phyloP scores from a whole-genome alignment of 129 eudicot species.

The Flaveria linearis region DNA sequence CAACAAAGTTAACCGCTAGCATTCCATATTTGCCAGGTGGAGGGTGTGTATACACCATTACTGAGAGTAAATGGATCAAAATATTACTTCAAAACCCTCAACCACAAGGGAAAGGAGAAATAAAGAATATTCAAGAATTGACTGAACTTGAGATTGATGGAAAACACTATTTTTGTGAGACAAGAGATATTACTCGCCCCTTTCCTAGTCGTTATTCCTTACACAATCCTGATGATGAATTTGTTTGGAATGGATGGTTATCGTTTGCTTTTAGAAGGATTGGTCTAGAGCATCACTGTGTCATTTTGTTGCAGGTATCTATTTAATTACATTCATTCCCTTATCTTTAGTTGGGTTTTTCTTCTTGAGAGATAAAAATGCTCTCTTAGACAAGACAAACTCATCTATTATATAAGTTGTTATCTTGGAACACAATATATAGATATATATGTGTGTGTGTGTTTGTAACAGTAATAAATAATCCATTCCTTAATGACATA shows the following conservation, averaged over 20 bases:
- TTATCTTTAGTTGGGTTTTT: not conserved
- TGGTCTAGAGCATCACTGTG: slow-evolving; percentile 81
- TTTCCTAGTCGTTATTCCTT: slow-evolving; percentile 77
- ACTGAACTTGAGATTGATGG: slow-evolving; percentile 93
- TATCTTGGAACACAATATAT: too few species aligned
- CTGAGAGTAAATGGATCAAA: slow-evolving; percentile 87
- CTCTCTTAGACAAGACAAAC: not conserved
- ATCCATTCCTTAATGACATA: not conserved
- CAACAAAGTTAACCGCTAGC: slow-evolving; percentile 73
- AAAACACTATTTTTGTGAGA: slow-evolving; percentile 83
- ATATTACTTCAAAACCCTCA: slow-evolving; percentile 68
- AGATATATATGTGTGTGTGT: too few species aligned
- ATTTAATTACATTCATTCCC: slow-evolving; percentile 2
- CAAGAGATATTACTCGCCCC: slow-evolving; percentile 81
- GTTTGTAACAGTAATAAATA: not conserved
- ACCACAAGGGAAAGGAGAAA: slow-evolving; percentile 88
- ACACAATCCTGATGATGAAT: slow-evolving; percentile 79
- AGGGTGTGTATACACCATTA: slow-evolving; percentile 73
- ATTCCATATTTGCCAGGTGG: slow-evolving; percentile 89
- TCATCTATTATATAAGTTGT: slow-evolving; percentile 6
- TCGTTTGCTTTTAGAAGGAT: slow-evolving; percentile 66
- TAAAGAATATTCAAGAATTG: slow-evolving; percentile 75
- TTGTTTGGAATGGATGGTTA: slow-evolving; percentile 94
- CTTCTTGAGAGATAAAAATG: not conserved
- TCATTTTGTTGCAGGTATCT: slow-evolving; percentile 77